Conservation (phyloP, 2,329 filamentous ascomycete genomes). For the Colletotrichum sp. region DNA sequence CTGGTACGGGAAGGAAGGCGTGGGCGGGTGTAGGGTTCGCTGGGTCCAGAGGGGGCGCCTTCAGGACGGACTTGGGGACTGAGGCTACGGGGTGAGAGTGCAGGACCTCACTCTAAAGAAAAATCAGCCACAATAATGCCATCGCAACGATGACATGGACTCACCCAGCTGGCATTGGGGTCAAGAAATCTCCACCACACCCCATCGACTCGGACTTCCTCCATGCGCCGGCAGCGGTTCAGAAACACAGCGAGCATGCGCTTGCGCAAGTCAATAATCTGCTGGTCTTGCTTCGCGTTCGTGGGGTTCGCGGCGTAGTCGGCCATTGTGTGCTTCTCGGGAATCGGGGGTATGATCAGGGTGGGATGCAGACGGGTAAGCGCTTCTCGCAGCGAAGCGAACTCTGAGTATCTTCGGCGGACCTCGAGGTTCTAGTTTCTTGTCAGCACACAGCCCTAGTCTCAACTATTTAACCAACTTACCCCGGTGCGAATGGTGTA, state of each 20-base stretch:
- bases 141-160: conserved; percentile 17
- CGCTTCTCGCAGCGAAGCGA: conserved; percentile 87
- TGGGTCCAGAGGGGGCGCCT: conserved; percentile 92
- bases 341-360: conserved; percentile 93
- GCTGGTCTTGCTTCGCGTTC: conserved; percentile 95
- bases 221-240: conserved; percentile 92
- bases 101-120: conserved; percentile 82
- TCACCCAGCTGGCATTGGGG: conserved; percentile 97
- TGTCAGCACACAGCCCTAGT: neutral
- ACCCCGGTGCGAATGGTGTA: conserved; percentile 97
- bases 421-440: conserved; percentile 84
- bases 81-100: conserved; percentile 89
- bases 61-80: conserved; percentile 91
- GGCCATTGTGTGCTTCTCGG: conserved; percentile 98
- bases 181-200: conserved; percentile 98
- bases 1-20: conserved; percentile 84
- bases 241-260: conserved; percentile 96
- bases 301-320: conserved; percentile 98
- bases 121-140: conserved; percentile 27
- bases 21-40: conserved; percentile 92
- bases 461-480: conserved; percentile 37
- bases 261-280: conserved; percentile 95
- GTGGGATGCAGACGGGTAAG: conserved; percentile 93
- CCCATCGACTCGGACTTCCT: conserved; percentile 87
- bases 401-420: conserved; percentile 93